phyloP scores from a whole-genome alignment of 805 yeast genomes.

The Limtongozyma cylindracea region DNA sequence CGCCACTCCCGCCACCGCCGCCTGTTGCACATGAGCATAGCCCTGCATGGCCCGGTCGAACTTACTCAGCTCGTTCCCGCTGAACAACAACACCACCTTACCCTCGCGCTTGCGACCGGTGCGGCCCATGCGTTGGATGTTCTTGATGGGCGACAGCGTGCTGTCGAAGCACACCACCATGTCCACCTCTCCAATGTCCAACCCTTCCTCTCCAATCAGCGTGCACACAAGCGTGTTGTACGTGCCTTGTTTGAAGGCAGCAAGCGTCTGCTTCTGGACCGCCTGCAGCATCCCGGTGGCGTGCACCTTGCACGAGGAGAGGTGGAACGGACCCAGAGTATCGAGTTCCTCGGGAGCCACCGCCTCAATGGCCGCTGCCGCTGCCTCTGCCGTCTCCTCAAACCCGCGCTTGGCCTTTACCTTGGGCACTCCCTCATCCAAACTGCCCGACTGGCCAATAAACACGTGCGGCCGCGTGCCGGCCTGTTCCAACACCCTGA shows the following conservation, averaged over 20 bases:
- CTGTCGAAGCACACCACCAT: conserved; percentile 82
- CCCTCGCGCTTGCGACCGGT: conserved; percentile 94
- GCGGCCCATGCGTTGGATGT: conserved; percentile 91
- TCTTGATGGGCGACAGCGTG: conserved; percentile 80
- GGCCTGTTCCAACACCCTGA: conserved; percentile 26
- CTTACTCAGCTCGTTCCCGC: conserved; percentile 55
- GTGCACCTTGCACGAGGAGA: conserved; percentile 57
- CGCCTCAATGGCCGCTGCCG: conserved; percentile 1
- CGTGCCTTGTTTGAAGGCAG: conserved; percentile 43
- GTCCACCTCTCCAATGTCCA: conserved; percentile 96
- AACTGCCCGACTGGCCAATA: conserved; percentile 86
- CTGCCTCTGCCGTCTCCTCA: conserved; percentile 21
- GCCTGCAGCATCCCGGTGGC: conserved; percentile 77
- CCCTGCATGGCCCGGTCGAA: conserved; percentile 71
- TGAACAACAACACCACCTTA: conserved; percentile 43
- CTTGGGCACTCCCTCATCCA: too few species aligned
- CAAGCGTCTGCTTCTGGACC: conserved; percentile 56
- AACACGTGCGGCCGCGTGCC: conserved; percentile 46
- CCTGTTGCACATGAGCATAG: conserved; percentile 55
- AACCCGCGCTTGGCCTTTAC: conserved; percentile 45
- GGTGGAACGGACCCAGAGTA: conserved; percentile 6
- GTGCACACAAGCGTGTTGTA: conserved; percentile 81
- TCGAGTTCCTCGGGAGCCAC: conserved; percentile 7
- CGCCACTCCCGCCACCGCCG: too few species aligned
- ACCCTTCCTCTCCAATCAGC: conserved; percentile 94